Evolutionary conservation across 495 filamentous ascomycete genomes (phyloP).

Genomic region (Lindgomyces ingoldianus): DNA sequence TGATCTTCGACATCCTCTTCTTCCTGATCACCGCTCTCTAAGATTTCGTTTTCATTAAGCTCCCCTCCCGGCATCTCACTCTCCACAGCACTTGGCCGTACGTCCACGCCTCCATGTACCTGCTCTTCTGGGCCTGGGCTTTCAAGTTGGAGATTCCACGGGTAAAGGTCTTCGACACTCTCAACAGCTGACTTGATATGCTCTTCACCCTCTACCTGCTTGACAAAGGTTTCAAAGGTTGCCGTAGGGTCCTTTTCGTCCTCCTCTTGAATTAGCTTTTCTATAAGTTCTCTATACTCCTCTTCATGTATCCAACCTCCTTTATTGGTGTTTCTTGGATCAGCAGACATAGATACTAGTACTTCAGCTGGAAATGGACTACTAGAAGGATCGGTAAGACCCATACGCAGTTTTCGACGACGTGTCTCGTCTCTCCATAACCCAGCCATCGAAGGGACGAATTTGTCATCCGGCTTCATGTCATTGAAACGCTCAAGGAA

Average conservation of each 20-base stretch:
- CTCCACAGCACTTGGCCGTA: neutral
- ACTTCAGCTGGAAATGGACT: conserved; percentile 79
- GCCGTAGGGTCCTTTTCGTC: conserved; percentile 52
- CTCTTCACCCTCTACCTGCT: conserved; percentile 53
- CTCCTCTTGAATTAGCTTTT: conserved; percentile 64
- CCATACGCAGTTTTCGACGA: conserved; percentile 70
- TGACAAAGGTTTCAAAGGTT: conserved; percentile 66
- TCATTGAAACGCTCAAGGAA: conserved; percentile 76
- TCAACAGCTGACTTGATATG: conserved; percentile 73
- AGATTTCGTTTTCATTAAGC: neutral
- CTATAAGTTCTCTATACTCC: conserved; percentile 68
- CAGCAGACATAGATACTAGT: conserved; percentile 81
- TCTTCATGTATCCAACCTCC: conserved; percentile 90
- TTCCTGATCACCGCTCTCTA: neutral
- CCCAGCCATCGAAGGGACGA: conserved; percentile 91
- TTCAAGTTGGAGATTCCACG: conserved; percentile 56
- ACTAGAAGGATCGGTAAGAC: conserved; percentile 59
- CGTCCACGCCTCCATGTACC: neutral
- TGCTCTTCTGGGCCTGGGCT: neutral
- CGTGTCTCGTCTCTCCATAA: conserved; percentile 89
- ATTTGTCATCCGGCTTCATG: conserved; percentile 65
- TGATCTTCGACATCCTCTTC: conserved; percentile 2
- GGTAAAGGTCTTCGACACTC: conserved; percentile 83
- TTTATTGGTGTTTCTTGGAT: conserved; percentile 65
- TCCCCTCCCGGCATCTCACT: neutral